Conservation (phyloP, 1,284 basidiomycete species). For the Ganoderma multipileum region DNA sequence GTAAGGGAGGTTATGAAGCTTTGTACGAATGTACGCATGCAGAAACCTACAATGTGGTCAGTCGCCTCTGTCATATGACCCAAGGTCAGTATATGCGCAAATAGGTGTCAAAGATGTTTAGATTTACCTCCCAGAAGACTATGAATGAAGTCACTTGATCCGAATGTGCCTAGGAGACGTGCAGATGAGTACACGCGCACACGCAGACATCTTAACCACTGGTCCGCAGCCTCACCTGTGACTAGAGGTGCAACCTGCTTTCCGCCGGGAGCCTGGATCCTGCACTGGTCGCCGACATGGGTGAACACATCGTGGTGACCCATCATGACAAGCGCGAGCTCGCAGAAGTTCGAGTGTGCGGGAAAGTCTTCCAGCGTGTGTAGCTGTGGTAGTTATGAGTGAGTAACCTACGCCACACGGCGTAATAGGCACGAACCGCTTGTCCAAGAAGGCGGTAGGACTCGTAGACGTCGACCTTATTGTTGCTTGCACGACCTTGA, state of each 20-base stretch:
- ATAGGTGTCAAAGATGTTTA: neutral
- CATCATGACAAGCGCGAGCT: conserved; percentile 77
- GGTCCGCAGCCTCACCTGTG: conserved; percentile 66
- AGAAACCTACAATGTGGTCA: conserved; percentile 64
- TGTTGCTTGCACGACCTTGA: conserved; percentile 59
- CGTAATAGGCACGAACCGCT: conserved; percentile 48
- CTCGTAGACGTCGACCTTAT: conserved; percentile 84
- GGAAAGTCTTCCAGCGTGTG: conserved; percentile 89
- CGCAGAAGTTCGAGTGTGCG: conserved; percentile 92
- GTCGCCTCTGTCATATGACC: conserved; percentile 58
- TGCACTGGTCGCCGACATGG: conserved; percentile 88
- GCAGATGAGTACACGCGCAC: neutral
- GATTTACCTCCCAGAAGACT: conserved; percentile 72
- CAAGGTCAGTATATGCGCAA: conserved; percentile 13
- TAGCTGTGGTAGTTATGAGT: conserved; percentile 50
- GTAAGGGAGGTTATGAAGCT: neutral
- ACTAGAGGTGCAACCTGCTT: conserved; percentile 83
- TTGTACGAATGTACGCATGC: too few relatives aligned
- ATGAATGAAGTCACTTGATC: conserved; percentile 86
- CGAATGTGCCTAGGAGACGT: conserved; percentile 70
- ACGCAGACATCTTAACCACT: neutral
- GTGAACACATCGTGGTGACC: conserved; percentile 83
- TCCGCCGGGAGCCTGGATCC: conserved; percentile 81
- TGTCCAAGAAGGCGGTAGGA: conserved; percentile 81
- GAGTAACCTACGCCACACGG: too few relatives aligned